Base-by-base conservation (phyloP, 1,284 basidiomycete genomes). In the Sanghuangporus weigelae region DNA sequence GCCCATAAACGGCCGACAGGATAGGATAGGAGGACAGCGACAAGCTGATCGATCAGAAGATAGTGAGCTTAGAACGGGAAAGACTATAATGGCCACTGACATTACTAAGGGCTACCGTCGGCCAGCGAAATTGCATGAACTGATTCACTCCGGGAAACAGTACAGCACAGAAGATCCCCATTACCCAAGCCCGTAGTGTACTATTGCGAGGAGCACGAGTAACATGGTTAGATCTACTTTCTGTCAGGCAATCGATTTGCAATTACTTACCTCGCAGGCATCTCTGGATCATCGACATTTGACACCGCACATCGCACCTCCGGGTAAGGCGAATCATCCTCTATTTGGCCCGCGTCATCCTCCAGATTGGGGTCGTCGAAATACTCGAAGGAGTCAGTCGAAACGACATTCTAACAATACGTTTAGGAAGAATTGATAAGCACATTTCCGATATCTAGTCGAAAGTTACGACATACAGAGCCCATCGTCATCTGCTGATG, bases 101-200 rank as follows among this genome's bases (percentile, higher is more conserved):
- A 49, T 60, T 57, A 23, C 61, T 58, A 5, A 77, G 57, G 26
- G 62, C 57, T 16, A 69, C 63, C 7, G 58, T 66, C 8, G 69
- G 66, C 59, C 69, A 49, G 73, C 74, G n/a, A 74, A 78, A 67
- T 74, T 74, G 46, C 77, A 78, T 58, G 77, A 71, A 70, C 58
- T 71, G 69, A 38, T 66, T 66, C 10, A 65, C 53, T 19, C 67
- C 68, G 49, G 67, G 62, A 61, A 69, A 72, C 63, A 76, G 69
- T 65, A 74, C 72, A 4, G 73, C 71, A 5, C 73, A 76, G 60
- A 76, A 56, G 19, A 73, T 69, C 23, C 76, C 76, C 60, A 78
- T 73, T 21, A 73, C 40, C 74, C 74, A 76, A 35, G 73, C 73
- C 36, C 76, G 72, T 64, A 76, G 68, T 4, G 76, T 78, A 56